Conservation (phyloP, 2,329 filamentous ascomycete species). For the Teratosphaeria gauchensis region DNA sequence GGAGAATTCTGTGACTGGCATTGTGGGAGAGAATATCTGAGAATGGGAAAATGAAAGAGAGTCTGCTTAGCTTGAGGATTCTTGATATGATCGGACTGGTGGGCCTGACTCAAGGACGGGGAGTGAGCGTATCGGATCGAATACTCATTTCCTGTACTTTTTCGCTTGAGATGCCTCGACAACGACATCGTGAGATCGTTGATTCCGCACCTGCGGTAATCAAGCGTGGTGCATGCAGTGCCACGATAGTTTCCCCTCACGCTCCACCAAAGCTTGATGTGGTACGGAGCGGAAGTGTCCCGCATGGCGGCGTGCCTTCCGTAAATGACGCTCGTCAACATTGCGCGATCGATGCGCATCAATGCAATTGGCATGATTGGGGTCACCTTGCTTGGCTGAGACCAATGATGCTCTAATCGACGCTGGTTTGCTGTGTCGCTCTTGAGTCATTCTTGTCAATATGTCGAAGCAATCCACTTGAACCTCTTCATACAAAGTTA, state of each 20-base stretch:
- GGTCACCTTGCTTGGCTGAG: too few relatives aligned
- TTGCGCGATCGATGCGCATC: too few relatives aligned
- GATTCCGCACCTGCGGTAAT: too few relatives aligned
- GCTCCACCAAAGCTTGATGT: not conserved
- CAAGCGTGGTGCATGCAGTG: not conserved
- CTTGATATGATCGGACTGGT: not conserved
- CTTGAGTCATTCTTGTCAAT: not conserved
- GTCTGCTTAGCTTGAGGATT: not conserved
- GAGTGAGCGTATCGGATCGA: not conserved
- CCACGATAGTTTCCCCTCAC: not conserved
- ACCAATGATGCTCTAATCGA: too few relatives aligned
- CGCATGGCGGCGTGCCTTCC: not conserved
- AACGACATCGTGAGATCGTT: too few relatives aligned
- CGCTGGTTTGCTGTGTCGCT: too few relatives aligned
- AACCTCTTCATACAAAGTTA: not conserved
- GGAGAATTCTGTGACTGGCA: conserved; percentile 56
- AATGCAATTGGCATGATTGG: too few relatives aligned
- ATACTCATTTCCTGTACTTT: not conserved
- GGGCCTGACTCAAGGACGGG: not conserved
- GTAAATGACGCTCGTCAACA: not conserved
- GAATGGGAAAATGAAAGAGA: not conserved
- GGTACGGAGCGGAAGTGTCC: not conserved
- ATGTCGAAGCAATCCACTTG: not conserved
- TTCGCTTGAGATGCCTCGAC: not conserved
- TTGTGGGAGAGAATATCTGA: conserved; percentile 26